These are phyloP conservation scores for Lentinula aciculospora DNA, from an alignment of 768 basidiomycete species.

Conservation along the genomic window DNA sequence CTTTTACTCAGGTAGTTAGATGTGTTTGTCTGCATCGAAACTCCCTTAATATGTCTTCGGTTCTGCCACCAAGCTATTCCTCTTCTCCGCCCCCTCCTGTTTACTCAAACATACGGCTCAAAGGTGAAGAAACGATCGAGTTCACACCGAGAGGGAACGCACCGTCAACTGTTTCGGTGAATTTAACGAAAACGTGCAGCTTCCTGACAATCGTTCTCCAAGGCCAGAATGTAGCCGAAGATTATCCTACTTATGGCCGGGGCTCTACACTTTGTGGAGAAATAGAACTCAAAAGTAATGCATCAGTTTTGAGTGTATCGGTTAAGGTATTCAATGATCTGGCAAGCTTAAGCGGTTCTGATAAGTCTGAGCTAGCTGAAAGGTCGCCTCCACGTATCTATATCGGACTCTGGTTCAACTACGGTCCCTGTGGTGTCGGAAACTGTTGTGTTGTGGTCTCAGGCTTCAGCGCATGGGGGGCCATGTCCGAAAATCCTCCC, in stretches of 20 bases:
- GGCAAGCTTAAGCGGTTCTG: background rate
- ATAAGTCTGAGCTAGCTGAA: constrained; percentile 21
- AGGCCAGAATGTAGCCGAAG: constrained; percentile 26
- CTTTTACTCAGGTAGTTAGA: background rate
- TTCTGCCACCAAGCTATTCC: constrained; percentile 9
- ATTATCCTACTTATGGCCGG: constrained; percentile 30
- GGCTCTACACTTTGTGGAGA: constrained; percentile 28
- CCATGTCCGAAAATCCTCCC: constrained; percentile 33
- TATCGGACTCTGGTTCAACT: constrained; percentile 27
- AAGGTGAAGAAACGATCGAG: constrained; percentile 29
- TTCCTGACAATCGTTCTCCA: constrained; percentile 30
- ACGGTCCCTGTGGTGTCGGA: constrained; percentile 23
- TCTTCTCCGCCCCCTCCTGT: constrained; percentile 22
- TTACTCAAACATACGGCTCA: constrained; percentile 23
- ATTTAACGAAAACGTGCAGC: constrained; percentile 25
- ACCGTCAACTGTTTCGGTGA: constrained; percentile 14
- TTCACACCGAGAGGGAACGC: constrained; percentile 28
- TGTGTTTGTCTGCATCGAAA: background rate
- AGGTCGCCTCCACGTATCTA: constrained; percentile 28
- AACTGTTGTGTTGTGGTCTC: constrained; percentile 25
- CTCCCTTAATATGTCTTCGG: background rate
- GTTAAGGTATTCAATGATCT: constrained; percentile 25
- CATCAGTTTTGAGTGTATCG: constrained; percentile 25
- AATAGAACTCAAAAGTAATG: constrained; percentile 24
- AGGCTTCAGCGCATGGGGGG: constrained; percentile 13